These are phyloP conservation scores for Chimonanthus salicifolius DNA, from an alignment of 164 flowering plant species.

Conservation along the genomic window DNA sequence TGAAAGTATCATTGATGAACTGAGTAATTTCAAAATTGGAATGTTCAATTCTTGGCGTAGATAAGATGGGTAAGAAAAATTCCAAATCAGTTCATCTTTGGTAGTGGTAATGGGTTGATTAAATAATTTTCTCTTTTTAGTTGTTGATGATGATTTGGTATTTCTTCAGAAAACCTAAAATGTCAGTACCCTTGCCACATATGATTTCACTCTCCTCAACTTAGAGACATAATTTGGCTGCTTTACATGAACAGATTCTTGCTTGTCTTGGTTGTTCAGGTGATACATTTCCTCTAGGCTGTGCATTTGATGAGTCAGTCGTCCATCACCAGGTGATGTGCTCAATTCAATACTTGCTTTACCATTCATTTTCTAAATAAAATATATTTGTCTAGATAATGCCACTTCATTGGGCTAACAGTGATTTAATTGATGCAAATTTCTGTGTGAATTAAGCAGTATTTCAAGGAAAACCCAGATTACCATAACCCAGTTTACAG, in stretches of 20 bases:
- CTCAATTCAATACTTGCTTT: background rate
- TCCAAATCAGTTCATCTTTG: too few species aligned
- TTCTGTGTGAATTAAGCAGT: slow-evolving; percentile 20
- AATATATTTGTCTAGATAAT: background rate
- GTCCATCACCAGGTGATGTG: slow-evolving; percentile 59
- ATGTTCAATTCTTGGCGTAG: too few species aligned
- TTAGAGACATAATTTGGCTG: too few species aligned
- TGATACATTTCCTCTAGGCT: slow-evolving; percentile 73
- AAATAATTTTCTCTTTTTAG: too few species aligned
- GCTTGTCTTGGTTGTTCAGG: slow-evolving; percentile 22
- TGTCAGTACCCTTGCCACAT: background rate
- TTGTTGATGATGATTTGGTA: too few species aligned
- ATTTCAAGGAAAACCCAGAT: slow-evolving; percentile 56
- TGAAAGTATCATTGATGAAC: too few species aligned
- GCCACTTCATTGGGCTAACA: too few species aligned
- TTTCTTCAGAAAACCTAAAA: background rate
- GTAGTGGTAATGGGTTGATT: too few species aligned
- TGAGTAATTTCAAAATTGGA: too few species aligned
- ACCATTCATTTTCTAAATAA: background rate
- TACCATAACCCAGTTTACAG: slow-evolving; percentile 37
- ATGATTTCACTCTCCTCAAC: background rate
- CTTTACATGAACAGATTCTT: too few species aligned
- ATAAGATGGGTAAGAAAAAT: too few species aligned
- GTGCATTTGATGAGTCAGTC: slow-evolving; percentile 58
- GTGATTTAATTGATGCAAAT: background rate